Base-by-base conservation (phyloP, 441 rosid species). In the Arabidopsis hybrid region DNA sequence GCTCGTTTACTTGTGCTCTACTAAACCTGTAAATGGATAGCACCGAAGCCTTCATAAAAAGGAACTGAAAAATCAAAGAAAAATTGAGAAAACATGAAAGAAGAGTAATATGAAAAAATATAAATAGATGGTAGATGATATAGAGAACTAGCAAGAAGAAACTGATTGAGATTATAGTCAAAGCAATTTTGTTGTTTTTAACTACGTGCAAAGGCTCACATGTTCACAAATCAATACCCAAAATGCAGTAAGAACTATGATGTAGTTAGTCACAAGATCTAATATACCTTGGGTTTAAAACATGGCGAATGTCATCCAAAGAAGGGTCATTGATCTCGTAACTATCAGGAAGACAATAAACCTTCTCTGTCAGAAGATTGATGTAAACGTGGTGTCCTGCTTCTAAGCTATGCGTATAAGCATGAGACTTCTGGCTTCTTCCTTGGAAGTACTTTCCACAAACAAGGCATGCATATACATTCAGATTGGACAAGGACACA, bases 401-500 rank as follows among this genome's bases (percentile, higher is more conserved):
- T 76, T 95, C 98, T 77, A 92, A 87, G 81, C 99, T 95, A 71
- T 95, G 99, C 12, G 99, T 95, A 80, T 92, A 92, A 38, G 99
- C 98, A 86, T 92, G 97, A 18, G 99, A 91, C 71, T 87, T 95
- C 83, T 81, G 90, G 70, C 97, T 93, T 73, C 98, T 88, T 65
- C 99, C 99, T 83, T 92, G 99, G 64, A 85, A 95, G 58, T 95
- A 95, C 83, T 95, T 92, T 49, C 98, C 99, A 56, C 99, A 95
- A 3, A 95, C 97, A 72, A 95, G 89, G 57, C 99, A 95, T 0
- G 98, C 99, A 76, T 90, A 95, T 46, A 92, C 99, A 82, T 92
- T 91, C 80, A 95, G 56, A 57, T 95, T 93, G 5, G 93, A 92
- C 78, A 92, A 72, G 8, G 99, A 93, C 10, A 95, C 99, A 0